Evolutionary conservation across 192 early-diverging fungal genomes (phyloP), one percentile per base, ranked within the genome.

Genomic region (Backusella parvicylindrica): DNA sequence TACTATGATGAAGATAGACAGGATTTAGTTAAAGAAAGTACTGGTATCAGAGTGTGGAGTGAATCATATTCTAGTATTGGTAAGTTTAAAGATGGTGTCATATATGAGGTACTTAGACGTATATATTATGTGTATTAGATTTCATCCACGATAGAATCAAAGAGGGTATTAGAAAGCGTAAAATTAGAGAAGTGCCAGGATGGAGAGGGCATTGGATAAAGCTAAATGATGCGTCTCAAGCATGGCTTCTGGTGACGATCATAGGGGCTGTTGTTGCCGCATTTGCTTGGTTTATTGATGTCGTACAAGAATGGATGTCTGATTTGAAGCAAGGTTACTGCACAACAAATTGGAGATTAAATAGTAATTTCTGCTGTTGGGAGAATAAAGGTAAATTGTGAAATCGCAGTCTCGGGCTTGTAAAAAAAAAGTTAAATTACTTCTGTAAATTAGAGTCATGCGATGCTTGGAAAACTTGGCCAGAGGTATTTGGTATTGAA

Each of bases 141-240:
- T 97, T 94, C 94, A 92, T 96, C 47, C 94, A 96, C 75, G 95
- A 97, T 82, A 88, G 91, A 72, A 91, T 92, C 13, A 90, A 93
- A 81, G 95, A 97, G 80, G 86, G 91, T 38, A 86, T 89, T 21
- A 81, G 95, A n/a, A 80, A 90, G 21, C 81, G 89, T 35, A 87
- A 80, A 66, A 64, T 92, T 31, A 85, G 87, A 26, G 82, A 79
- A 1, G 76, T 83, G 36, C 82, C 81, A 23, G 91, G 91, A n/a
- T 49, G 86, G 13, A 76, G 82, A 33, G 92, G 91, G 30, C 83
- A 87, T 82, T 82, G 91, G 63, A 85, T 78, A 21, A 82, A 90
- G 65, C 75, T 90, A 38, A 91, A 82, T 77, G 93, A 97, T 66
- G 92, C 92, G 31, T 87, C 90, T 30, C 92, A 97, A 81, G 92